Base-by-base conservation (phyloP, 106 monocot species). In the Posidonia australis region DNA sequence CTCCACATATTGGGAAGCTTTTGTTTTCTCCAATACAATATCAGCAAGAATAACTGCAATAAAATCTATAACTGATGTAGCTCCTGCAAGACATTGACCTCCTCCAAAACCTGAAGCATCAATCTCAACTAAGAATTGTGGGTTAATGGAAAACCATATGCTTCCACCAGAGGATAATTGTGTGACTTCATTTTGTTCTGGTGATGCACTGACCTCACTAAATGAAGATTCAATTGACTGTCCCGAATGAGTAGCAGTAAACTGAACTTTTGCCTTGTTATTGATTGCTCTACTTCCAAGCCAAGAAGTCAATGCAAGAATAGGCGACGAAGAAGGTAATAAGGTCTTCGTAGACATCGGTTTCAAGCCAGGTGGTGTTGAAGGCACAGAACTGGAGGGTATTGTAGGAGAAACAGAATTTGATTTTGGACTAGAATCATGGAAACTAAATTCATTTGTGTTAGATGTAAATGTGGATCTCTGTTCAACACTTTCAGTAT, bases 21-120 rank as follows among this genome's bases (percentile, higher is more conserved):
- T 98, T 32, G 80, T 66, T 45, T 91, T 87, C 51, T 98, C 90
- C 31, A 77, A 68, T 26, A 98, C 70, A 57, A 91, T 77, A 77
- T 98, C 87, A 75, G 96, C 90, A 63, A 98, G 78, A 77, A 98
- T 77, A 71, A 85, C 79, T 48, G 87, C 96, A 81, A 87, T 70
- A 44, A 98, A 87, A 80, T 98, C 96, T 16, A 98, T 68, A 73
- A 91, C 73, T 53, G 96, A 82, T 71, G 82, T 79, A 30, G 96
- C 91, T 72, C 76, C 90, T 18, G 96, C 86, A 57, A 90, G 87
- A 70, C 90, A 98, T 64, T 87, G 84, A 17, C 96, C 96, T 22
- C 90, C 90, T 47, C 82, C 91, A 75, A 85, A 87, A 20, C 90
- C 87, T 16, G 68, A 77, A 78, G 91, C 96, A 77, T 90, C 90